Base-by-base conservation (phyloP, 352 stramenopile species). In the Peronospora belbahrii region DNA sequence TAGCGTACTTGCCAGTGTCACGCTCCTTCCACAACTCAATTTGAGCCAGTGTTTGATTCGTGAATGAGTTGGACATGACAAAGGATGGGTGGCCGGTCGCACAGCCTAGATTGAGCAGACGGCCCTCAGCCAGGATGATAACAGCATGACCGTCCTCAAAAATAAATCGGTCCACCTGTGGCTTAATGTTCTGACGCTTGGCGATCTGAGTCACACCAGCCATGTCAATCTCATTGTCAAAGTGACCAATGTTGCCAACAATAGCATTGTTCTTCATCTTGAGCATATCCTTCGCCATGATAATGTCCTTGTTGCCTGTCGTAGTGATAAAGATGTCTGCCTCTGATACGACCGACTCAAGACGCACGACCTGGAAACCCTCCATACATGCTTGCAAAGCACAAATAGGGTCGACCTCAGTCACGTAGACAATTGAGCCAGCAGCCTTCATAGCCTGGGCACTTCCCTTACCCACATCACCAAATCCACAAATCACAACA, bases 251-350 rank as follows among this genome's bases (percentile, higher is more conserved):
- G 88, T 99, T 99, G 63, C 96, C 95, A 37, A 99, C 94, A 59
- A 99, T 98, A 45, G 95, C 95, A 70, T 99, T 99, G 92, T 99
- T 98, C 85, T 98, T 98, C 95, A 99, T 99, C 82, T 98, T 96
- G 36, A 68, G 52, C 94, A 99, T 98, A 73, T 96, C 71, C 3
- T 83, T 65, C 14, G 71, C 76, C 92, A 98, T 98, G 70, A 98
- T 95, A 64, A 99, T 98, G 59, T 96, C 94, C 85, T 98, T 98
- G 88, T 99, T 98, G 56, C 96, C 96, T 9, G 96, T 99, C 53
- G 95, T 98, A 56, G 95, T 99, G 70, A 99, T 97, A 70, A 99
- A 97, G 51, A 99, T 98, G 73, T 99, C 96, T 27, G 76, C 92
- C 23, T 58, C 63, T 0, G 49, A 45, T 24, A 98, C 71, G 33